Evolutionary conservation across 305 asterid genomes (phyloP), one percentile per base, ranked within the genome.

Genomic region (Rubia balearica): DNA sequence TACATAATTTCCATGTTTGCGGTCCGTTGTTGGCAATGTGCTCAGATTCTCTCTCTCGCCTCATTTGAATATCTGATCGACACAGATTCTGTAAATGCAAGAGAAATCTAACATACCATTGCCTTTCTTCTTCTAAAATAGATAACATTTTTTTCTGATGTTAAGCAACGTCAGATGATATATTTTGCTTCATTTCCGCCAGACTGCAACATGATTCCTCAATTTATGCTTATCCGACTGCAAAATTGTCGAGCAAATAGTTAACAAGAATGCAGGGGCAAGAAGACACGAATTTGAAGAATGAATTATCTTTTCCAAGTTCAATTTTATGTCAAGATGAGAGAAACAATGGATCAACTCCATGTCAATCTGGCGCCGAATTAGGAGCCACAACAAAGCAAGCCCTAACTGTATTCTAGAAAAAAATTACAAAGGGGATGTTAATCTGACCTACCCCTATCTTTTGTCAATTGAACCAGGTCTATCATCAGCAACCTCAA

Each of bases 361-460:
- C 27, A 80, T 67, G 80, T 74, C 69, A 82, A 81, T 81, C 77
- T 71, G 75, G 78, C 83, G 85, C 81, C 83, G 81, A 84, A 86
- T 81, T 74, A 83, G 82, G 85, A 76, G 78, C 80, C 85, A 74
- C 70, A 74, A 71, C 77, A 77, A 70, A 76, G 70, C 80, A 73
- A 72, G 80, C 81, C 79, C 63, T 57, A 9, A 19, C 82, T 76
- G 83, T 82, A 77, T 79, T 74, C 81, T 82, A 78, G 68, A 72
- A 74, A 76, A 74, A 70, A 82, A 71, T 88, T 80, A 84, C 89
- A 81, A 62, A 71, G 81, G 67, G 67, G 16, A 83, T 80, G 65
- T 82, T 76, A 84, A 83, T 71, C 81, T 86, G 85, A 75, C 81
- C 93, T 86, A 85, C 74, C 74, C 79, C 85, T 71, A 76, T 19